Evolutionary conservation across 2,329 filamentous ascomycete genomes (phyloP), one percentile per base, ranked within the genome.

Genomic region (Stromatinia cepivora): DNA sequence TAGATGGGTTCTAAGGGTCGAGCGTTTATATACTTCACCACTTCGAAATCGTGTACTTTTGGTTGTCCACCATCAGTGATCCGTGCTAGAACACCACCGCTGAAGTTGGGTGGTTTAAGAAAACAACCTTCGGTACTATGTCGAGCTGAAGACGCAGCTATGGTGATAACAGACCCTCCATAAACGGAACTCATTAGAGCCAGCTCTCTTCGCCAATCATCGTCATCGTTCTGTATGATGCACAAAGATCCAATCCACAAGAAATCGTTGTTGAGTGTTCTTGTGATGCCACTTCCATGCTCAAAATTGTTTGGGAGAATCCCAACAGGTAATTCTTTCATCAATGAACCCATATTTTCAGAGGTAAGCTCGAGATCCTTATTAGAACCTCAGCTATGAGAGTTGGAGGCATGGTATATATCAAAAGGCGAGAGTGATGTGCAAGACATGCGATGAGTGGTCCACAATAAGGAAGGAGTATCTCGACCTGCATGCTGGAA

Each of bases 161-260:
- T 73, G 17, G 17, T 72, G 20, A 73, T 61, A 22, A 39, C 50
- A 34, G 71, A 71, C 25, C 69, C 67, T 6, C 71, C 61, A 57
- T 73, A 73, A 3, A 73, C 36, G 34, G 64, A 68, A 28, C 52
- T 42, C 74, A 75, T 70, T 31, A 67, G 9, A 61, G 69, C 61
- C 1, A 70, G 67, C 57, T 75, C 75, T 42, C 56, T 62, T 22
- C 64, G 54, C 74, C 74, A 76, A 46, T 76, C 73, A 13, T 53
- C n/a, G 3, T 66, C 64, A 64, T 56, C 64, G 42, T 71, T n/a
- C 20, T 63, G 59, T n/a, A 63, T 63, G 4, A 63, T 63, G 31
- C 59, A 63, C 17, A 63, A 52, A 50, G 46, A 39, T 45, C 52
- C 46, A 52, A 63, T 52, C 59, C 46, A 63, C 6, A 63, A 6